Base-by-base conservation (phyloP, 2,329 filamentous ascomycete genomes). In the Arthrobotrys iridis region DNA sequence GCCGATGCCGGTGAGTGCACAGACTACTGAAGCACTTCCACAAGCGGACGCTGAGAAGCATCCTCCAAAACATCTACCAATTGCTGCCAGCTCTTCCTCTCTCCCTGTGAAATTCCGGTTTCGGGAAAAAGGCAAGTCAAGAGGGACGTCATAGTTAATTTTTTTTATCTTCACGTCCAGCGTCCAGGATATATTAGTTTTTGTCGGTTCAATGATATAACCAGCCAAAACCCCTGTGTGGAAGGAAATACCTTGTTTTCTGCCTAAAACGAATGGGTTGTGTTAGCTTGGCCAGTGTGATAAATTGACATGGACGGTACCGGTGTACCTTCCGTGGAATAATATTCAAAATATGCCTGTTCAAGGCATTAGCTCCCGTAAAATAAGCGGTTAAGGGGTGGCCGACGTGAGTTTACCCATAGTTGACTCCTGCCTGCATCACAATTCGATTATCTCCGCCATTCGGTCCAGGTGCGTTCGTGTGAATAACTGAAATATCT, bases 1-100 rank as follows among this genome's bases (percentile, higher is more conserved):
- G 8, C 62, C 62, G 10, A 48, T 57, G 0, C 63, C 63, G 11
- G 41, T 48, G 13, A 67, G 11, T 0, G 63, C 63, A 28, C 46
- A 67, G 18, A 67, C 5, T 4, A 22, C 22, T 2, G 63, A 18
- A 15, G 48, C 46, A 6, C 7, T 37, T n/a, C 15, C 43, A 7
- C 35, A 10, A 6, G 20, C 13, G 20, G 35, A 58, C 6, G 37
- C 22, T 11, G 8, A 1, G 11, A 59, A 48, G 18, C 59, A 63
- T 41, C 18, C 18, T 2, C 15, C 13, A 20, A 65, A 65, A 33
- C 5, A 22, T 35, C 43, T 13, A 11, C 60, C 4, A 18, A 68
- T 50, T 2, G 1, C n/a, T n/a, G 4, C 6, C 2, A 68, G 30
- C 15, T 59, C 46, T 5, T 41, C 18, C 20, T 26, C 22, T n/a